Base-by-base conservation (phyloP, 352 stramenopile genomes). In the Pythium sp. region DNA sequence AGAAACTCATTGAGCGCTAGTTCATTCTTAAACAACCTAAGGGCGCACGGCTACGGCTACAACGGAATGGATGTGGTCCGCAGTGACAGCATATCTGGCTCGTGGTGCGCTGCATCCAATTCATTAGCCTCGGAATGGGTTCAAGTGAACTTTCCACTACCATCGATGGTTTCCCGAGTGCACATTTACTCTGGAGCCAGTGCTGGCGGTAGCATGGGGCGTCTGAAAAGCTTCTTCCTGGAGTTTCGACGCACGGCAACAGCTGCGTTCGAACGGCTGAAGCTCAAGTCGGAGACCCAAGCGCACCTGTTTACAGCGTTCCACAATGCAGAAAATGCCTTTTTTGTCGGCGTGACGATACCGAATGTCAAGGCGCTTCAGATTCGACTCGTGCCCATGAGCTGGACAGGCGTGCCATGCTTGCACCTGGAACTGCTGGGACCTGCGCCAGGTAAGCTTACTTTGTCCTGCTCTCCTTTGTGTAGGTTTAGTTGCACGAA, bases 371-470 rank as follows among this genome's bases (percentile, higher is more conserved):
- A 76, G 22, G 75, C 76, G 12, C 70, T 59, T 5, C 61, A 86
- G 30, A 20, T 90, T 11, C 71, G 78, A 14, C 67, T 90, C 54
- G 72, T 85, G n/a, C 79, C 81, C 0, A 60, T 71, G 0, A 57
- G n/a, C 9, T 90, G 79, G 77, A 47, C 38, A 2, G 79, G 77
- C 9, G 67, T 58, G 6, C 30, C 68, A 3, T 90, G 81, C 63
- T 28, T 90, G 24, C 73, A 58, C 1, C 41, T 90, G n/a, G 81
- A 90, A 53, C 18, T 86, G 0, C 82, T 73, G 22, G 76, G 81
- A 9, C 76, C 72, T n/a, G 72, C 74, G 36, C 62, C 69, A 72
- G 74, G 80, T 88, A 79, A 61, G 28, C 4, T 30, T n/a, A 38
- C 34, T 38, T 41, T 24, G 1, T 60, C 18, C 2, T 5, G 6